Percentiles rank a stretch among this genome's conserved stretches.
These are phyloP conservation scores for Trifolium fragiferum DNA, from an alignment of 306 rosid species.

Conservation along the genomic window DNA sequence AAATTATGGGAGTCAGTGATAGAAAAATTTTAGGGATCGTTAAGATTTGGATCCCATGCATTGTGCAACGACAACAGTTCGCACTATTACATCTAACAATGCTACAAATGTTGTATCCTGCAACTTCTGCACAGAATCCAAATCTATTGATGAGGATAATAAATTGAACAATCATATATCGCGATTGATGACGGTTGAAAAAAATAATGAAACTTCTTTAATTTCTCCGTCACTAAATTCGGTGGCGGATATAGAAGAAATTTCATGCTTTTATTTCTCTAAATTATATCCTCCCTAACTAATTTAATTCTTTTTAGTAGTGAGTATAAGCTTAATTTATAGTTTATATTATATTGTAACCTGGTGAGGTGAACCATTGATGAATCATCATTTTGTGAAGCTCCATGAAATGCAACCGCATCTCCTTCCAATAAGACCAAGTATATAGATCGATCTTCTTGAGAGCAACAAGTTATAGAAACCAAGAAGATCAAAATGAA, in stretches of 20 bases:
- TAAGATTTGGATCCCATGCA: not conserved
- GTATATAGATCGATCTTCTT: constrained; percentile 64
- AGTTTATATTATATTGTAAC: constrained; percentile 30
- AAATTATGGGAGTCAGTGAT: not conserved
- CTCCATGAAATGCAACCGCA: constrained; percentile 53
- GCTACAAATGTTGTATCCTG: not conserved
- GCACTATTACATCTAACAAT: not conserved
- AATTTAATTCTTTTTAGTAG: not conserved
- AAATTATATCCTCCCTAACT: not conserved
- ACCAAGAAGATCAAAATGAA: constrained; percentile 35
- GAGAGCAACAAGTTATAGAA: constrained; percentile 46
- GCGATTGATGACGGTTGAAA: not conserved
- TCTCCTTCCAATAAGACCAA: constrained; percentile 73
- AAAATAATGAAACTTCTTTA: not conserved
- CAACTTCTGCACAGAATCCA: not conserved
- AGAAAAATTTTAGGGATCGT: not conserved
- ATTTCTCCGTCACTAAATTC: not conserved
- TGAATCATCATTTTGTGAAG: constrained; percentile 31
- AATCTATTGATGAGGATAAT: not conserved
- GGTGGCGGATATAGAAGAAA: not conserved
- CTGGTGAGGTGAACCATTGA: constrained; percentile 40
- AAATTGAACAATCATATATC: not conserved
- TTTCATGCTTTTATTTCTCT: not conserved
- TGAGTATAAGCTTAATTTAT: not conserved
- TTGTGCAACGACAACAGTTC: not conserved